These are phyloP conservation scores for Tolypocladium tropicale DNA, from an alignment of 2,329 filamentous ascomycete species.

Conservation along the genomic window DNA sequence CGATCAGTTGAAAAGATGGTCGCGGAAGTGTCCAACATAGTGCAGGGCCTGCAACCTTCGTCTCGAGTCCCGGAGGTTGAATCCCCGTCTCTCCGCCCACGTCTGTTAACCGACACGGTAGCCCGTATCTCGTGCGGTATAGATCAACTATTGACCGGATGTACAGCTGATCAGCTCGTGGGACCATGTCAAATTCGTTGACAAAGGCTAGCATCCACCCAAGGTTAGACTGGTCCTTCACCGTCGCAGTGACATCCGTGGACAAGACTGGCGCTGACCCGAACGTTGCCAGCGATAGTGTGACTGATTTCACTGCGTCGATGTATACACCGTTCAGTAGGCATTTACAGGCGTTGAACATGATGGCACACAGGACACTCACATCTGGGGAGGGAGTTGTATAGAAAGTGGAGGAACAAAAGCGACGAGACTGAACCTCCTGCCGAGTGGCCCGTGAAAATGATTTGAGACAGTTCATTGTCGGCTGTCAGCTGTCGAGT, in stretches of 20 bases:
- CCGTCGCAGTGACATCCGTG: constrained; percentile 3
- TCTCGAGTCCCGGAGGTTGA: too few relatives aligned
- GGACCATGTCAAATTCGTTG: constrained; percentile 13
- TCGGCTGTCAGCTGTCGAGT: constrained; percentile 3
- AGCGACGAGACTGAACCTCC: constrained; percentile 13
- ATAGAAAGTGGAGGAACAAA: constrained; percentile 7
- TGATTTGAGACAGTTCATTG: neutral
- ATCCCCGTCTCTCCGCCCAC: too few relatives aligned
- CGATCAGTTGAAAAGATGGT: neutral
- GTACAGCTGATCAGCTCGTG: constrained; percentile 9
- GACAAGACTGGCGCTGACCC: constrained; percentile 11
- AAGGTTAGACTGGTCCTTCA: neutral
- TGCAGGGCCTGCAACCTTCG: too few relatives aligned
- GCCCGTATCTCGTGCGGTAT: constrained; percentile 9
- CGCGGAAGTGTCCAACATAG: constrained; percentile 2
- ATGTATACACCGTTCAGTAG: too few relatives aligned
- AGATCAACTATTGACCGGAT: constrained; percentile 10
- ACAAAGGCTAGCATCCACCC: constrained; percentile 6
- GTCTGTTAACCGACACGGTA: neutral
- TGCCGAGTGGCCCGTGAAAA: constrained; percentile 14
- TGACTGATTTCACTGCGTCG: constrained; percentile 1
- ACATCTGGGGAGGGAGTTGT: neutral
- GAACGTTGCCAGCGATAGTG: constrained; percentile 11
- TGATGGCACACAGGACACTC: neutral
- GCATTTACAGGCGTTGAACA: too few relatives aligned